Evolutionary conservation across 108 stramenopile genomes (phyloP).

Genomic region (Conticribra weissflogii): DNA sequence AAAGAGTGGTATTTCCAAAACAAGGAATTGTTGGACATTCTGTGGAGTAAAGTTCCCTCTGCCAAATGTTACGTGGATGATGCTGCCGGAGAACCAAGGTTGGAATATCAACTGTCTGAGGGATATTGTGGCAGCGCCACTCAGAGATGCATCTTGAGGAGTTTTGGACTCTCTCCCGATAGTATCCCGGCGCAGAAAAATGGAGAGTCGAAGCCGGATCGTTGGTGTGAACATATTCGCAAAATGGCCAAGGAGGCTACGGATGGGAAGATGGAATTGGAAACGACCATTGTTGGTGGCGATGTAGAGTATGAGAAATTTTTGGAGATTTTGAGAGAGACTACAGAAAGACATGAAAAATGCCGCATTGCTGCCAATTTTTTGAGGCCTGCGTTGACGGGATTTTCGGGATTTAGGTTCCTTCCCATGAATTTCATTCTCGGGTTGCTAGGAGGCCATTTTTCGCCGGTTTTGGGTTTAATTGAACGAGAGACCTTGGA

Average conservation of each 20-base stretch:
- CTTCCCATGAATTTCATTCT: constrained; percentile 34
- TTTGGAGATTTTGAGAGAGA: constrained; percentile 19
- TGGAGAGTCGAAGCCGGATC: constrained; percentile 30
- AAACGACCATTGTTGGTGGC: constrained; percentile 25
- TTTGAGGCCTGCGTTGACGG: constrained; percentile 33
- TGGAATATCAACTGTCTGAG: constrained; percentile 47
- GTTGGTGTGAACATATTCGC: constrained; percentile 31
- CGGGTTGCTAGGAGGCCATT: constrained; percentile 43
- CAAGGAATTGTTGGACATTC: neutral
- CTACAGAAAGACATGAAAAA: constrained; percentile 27
- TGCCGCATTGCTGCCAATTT: constrained; percentile 41
- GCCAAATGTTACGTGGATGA: constrained; percentile 27
- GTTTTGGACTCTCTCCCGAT: constrained; percentile 18
- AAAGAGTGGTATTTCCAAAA: constrained; percentile 35
- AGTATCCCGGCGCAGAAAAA: constrained; percentile 16
- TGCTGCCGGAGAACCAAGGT: constrained; percentile 18
- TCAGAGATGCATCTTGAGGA: constrained; percentile 35
- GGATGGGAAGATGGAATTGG: neutral
- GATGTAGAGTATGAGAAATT: constrained; percentile 34
- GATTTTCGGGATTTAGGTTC: constrained; percentile 29
- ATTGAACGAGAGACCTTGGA: constrained; percentile 24
- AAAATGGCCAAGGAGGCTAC: constrained; percentile 24
- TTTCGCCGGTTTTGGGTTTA: constrained; percentile 46
- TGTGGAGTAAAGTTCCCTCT: constrained; percentile 31
- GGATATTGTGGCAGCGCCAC: constrained; percentile 53